Conservation (phyloP, 306 rosid genomes). For the Abrus precatorius region DNA sequence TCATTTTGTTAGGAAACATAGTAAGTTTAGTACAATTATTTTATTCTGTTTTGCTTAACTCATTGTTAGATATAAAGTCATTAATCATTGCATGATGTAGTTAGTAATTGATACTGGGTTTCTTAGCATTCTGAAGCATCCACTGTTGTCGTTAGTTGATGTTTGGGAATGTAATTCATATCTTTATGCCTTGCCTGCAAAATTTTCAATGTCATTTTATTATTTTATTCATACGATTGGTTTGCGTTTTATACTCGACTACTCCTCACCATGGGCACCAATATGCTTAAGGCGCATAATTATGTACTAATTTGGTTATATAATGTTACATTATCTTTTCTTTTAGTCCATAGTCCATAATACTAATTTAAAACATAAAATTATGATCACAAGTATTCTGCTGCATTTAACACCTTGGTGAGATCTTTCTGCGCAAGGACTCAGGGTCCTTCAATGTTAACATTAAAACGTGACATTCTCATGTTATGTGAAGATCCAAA, state of each 20-base stretch:
- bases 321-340: too few relatives aligned
- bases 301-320: too few relatives aligned
- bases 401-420: neutral
- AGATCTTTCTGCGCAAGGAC: neutral
- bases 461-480: too few relatives aligned
- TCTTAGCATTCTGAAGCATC: conserved; percentile 21
- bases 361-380: neutral
- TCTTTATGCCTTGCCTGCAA: neutral
- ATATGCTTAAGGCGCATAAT: too few relatives aligned
- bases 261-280: too few relatives aligned
- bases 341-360: too few relatives aligned
- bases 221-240: too few relatives aligned
- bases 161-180: conserved; percentile 10
- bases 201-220: conserved; percentile 7
- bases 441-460: too few relatives aligned
- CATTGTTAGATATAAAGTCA: conserved; percentile 47
- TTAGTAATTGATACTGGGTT: neutral
- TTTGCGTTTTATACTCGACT: too few relatives aligned
- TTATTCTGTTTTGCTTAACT: conserved; percentile 50
- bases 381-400: neutral
- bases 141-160: neutral
- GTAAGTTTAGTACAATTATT: conserved; percentile 46
- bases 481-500: too few relatives aligned
- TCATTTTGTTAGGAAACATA: conserved; percentile 50
- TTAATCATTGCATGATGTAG: conserved; percentile 31